Evolutionary conservation across 495 filamentous ascomycete genomes (phyloP), one percentile per base, ranked within the genome.

Genomic region (Talaromyces borbonicus): DNA sequence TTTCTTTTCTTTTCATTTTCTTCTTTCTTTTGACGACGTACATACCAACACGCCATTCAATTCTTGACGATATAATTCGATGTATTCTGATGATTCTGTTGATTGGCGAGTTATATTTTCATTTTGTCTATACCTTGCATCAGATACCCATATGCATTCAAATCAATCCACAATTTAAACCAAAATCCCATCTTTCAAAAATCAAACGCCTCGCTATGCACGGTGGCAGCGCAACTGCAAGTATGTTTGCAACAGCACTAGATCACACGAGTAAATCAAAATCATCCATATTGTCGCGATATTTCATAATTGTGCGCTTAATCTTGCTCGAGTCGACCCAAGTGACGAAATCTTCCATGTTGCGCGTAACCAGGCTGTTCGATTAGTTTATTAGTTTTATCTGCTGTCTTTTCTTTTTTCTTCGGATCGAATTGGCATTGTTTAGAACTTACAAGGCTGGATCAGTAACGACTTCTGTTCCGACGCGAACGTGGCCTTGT

Each of bases 241-340:
- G 16, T 20, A 20, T 30, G n/a, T 16, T 2, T 4, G 3, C 2
- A 25, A 46, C 18, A 43, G 14, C n/a, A 1, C 6, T n/a, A n/a
- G n/a, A 27, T 23, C 23, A 46, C 15, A 35, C 43, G 53, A 95
- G 68, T 54, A 95, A 69, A 71, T 97, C 93, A 58, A 90, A 97
- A 66, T 98, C 92, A 70, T 98, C 92, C 68, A 95, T 60, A 68
- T 95, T 87, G 63, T 95, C 87, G 48, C 88, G 79, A 60, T 97
- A 98, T 58, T 80, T 82, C 78, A 94, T 77, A 47, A 96, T 90
- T 54, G 83, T 90, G 57, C 83, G 74, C 81, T 92, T 95, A 68
- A 97, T 95, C 84, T 95, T 96, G 61, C 84, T 90, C 42, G 83
- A 84, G 53, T 93, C 87, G 23, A 90, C 85, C 92, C 92, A 98